Conservation (phyloP, 768 basidiomycete genomes). For the Pisolithus tinctorius region DNA sequence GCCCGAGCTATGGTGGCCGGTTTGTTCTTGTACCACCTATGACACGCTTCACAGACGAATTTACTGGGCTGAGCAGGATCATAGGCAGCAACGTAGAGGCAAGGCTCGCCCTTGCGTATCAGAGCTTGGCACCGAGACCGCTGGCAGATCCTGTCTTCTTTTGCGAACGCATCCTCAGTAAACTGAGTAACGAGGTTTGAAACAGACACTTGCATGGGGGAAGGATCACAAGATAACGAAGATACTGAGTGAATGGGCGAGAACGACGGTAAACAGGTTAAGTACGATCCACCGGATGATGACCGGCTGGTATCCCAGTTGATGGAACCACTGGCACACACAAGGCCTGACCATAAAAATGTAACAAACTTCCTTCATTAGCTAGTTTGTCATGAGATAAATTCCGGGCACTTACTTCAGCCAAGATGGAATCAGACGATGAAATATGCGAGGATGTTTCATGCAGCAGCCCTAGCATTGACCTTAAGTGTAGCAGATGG, state of each 20-base stretch:
- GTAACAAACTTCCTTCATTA: too few relatives aligned
- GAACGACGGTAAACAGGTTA: neutral
- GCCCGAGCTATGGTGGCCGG: neutral
- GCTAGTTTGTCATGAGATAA: too few relatives aligned
- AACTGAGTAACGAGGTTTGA: conserved; percentile 2
- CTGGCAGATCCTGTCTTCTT: conserved; percentile 1
- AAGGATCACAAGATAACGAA: neutral
- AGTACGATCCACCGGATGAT: neutral
- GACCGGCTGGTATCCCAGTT: too few relatives aligned
- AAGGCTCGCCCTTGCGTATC: conserved; percentile 3
- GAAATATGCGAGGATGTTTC: too few relatives aligned
- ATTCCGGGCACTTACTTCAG: too few relatives aligned
- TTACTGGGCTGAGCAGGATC: neutral
- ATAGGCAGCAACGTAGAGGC: neutral
- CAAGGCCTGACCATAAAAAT: too few relatives aligned
- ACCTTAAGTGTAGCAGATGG: too few relatives aligned
- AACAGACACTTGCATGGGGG: neutral
- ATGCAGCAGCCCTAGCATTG: too few relatives aligned
- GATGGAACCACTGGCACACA: too few relatives aligned
- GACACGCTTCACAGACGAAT: conserved; percentile 2
- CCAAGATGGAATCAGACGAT: too few relatives aligned
- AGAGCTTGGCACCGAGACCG: neutral
- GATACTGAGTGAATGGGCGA: neutral
- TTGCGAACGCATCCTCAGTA: conserved; percentile 2
- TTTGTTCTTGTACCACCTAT: neutral